Evolutionary conservation across 257 asterid genomes (phyloP), one percentile per base, ranked within the genome.

Genomic region (Linderniella brevidens): DNA sequence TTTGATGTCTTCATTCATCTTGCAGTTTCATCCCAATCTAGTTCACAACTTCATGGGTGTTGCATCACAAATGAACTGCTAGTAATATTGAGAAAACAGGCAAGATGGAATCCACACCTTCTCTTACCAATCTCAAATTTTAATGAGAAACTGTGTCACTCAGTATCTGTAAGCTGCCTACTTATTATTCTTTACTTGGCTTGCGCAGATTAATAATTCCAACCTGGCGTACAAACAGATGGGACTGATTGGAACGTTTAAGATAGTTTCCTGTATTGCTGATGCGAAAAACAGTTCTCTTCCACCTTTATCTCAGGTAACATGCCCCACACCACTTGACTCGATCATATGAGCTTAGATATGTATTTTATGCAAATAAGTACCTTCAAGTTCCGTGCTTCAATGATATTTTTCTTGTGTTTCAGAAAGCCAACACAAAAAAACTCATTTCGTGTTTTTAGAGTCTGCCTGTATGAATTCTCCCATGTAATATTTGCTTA

Each of bases 41-140:
- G 73, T 67, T 53, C 79, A 40, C 82, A 70, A 52, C 70, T 72
- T 54, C 55, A 62, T 68, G 83, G 77, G 52, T 70, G 73, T 71
- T 76, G 93, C 53, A 73, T 80, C n/a, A 76, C 77, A 14, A 80
- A 80, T 71, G 95, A 84, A 58, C 79, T 84, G 56, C 74, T 80
- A 54, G 72, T 84, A 86, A 73, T 84, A 58, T 68, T 77, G 61
- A 71, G 92, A 58, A 84, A 84, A 65, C 93, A 84, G 81, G 95
- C 76, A 60, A 66, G 45, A 45, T 46, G 35, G 40, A 48, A 46
- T n/a, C n/a, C n/a, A 16, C 5, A 8, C 32, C 11, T 16, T 49
- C 19, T 65, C 42, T 62, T 46, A 44, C 25, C 38, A 20, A 8
- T 50, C n/a, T 50, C 20, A 13, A 2, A 2, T 25, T 25, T 25